A percentile compares a stretch with the other conserved stretches of the same genome.
Evolutionary conservation across 2,329 filamentous ascomycete genomes (phyloP).

Genomic region (Trichoderma breve): DNA sequence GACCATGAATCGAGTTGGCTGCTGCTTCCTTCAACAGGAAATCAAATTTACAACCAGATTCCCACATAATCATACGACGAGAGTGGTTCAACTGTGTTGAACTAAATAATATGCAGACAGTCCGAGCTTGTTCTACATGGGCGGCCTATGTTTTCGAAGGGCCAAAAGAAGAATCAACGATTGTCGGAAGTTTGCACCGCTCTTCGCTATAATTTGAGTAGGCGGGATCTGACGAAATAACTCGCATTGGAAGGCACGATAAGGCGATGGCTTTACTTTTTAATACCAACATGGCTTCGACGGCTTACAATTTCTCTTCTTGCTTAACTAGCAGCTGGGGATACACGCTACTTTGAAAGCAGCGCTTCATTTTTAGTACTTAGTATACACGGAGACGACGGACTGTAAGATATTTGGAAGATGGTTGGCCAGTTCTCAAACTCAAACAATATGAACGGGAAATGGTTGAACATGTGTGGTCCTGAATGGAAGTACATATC

Average conservation of each 20-base stretch:
- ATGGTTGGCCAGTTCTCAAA: background rate
- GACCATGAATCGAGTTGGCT: background rate
- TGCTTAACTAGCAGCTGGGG: background rate
- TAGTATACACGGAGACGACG: background rate
- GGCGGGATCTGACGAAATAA: background rate
- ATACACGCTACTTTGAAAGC: background rate
- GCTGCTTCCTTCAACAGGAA: slow-evolving; percentile 3
- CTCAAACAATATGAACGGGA: background rate
- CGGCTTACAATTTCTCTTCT: background rate
- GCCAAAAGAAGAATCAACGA: background rate
- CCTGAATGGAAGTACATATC: background rate
- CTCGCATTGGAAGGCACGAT: background rate
- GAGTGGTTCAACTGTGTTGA: background rate
- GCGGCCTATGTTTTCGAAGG: too few relatives aligned
- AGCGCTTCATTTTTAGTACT: background rate
- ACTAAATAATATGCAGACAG: background rate
- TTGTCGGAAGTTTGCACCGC: background rate
- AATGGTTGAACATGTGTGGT: background rate
- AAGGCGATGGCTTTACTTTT: background rate
- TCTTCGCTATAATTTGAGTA: background rate
- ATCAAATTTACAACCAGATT: background rate
- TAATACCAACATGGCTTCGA: background rate
- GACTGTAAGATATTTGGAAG: slow-evolving; percentile 5
- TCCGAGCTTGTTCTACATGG: background rate
- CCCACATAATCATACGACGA: background rate